Percentiles rank a stretch among this genome's conserved stretches.
Conservation (phyloP, 352 stramenopile species). For the Phytophthora tentaculata region DNA sequence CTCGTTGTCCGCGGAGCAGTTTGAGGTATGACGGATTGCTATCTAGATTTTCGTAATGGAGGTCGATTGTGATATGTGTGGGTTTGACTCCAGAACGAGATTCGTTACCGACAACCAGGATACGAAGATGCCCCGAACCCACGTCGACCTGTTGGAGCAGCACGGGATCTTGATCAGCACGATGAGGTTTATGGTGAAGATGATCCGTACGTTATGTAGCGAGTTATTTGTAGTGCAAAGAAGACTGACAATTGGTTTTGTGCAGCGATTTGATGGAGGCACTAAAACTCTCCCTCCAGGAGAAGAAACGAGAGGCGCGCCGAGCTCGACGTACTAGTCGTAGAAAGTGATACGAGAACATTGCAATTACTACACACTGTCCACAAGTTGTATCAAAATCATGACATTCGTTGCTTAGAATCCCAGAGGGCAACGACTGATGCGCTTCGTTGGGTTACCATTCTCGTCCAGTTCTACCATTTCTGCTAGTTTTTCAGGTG, state of each 20-base stretch:
- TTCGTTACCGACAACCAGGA: conserved; percentile 57
- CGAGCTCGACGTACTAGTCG: conserved; percentile 46
- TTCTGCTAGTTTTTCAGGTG: conserved; percentile 42
- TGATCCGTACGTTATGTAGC: conserved; percentile 48
- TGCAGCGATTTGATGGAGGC: conserved; percentile 61
- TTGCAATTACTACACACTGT: background rate
- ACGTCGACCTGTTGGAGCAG: conserved; percentile 3
- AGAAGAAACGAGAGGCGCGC: conserved; percentile 70
- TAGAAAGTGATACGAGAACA: conserved; percentile 44
- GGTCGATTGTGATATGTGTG: too few relatives aligned
- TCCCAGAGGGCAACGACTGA: conserved; percentile 66
- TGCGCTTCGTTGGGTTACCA: conserved; percentile 57
- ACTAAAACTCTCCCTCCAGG: conserved; percentile 63
- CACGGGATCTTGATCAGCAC: conserved; percentile 15
- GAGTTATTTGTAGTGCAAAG: background rate
- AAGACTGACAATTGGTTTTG: conserved; percentile 9
- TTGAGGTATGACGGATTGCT: conserved; percentile 56
- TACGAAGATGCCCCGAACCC: conserved; percentile 29
- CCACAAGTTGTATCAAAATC: background rate
- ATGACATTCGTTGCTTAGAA: conserved; percentile 32
- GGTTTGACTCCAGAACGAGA: conserved; percentile 89
- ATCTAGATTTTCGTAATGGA: background rate
- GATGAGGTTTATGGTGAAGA: conserved; percentile 46
- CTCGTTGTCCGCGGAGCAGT: conserved; percentile 83
- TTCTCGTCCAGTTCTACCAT: conserved; percentile 48